Evolutionary conservation across 805 yeast species (phyloP).

Genomic region (Nakazawaea holstii): DNA sequence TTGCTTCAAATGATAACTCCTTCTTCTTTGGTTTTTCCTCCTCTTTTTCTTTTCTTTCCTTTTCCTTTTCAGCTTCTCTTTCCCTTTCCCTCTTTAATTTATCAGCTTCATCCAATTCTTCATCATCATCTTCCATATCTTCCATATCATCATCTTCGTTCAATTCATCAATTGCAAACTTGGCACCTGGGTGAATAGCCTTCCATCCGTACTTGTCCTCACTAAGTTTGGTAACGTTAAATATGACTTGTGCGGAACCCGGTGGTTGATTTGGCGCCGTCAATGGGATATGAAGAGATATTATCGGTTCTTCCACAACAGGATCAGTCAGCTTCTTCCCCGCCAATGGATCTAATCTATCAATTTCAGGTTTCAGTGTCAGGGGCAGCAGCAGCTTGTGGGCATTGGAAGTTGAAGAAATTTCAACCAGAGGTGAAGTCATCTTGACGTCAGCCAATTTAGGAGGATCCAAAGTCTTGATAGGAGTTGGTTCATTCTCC

Average conservation of each 20-base stretch:
- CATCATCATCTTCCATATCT: slow-evolving; percentile 32
- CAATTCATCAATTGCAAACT: slow-evolving; percentile 48
- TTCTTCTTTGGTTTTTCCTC: slow-evolving; percentile 37
- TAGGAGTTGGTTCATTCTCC: slow-evolving; percentile 1
- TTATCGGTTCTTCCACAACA: slow-evolving; percentile 35
- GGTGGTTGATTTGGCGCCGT: slow-evolving; percentile 42
- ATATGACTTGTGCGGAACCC: slow-evolving; percentile 58
- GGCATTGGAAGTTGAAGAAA: too few relatives aligned
- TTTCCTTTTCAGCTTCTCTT: slow-evolving; percentile 23
- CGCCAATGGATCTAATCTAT: slow-evolving; percentile 10
- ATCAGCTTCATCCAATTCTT: slow-evolving; percentile 29
- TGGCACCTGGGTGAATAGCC: slow-evolving; percentile 60
- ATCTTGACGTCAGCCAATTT: slow-evolving; percentile 1
- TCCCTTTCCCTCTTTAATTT: slow-evolving; percentile 23
- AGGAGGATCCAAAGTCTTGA: slow-evolving; percentile 3
- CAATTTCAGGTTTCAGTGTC: background rate
- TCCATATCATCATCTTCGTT: slow-evolving; percentile 47
- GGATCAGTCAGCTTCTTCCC: slow-evolving; percentile 3
- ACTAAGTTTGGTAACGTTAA: slow-evolving; percentile 67
- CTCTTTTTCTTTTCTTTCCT: slow-evolving; percentile 35
- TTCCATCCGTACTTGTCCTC: slow-evolving; percentile 85
- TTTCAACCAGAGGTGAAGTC: background rate
- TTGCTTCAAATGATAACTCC: slow-evolving; percentile 16
- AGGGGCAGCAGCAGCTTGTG: too few relatives aligned
- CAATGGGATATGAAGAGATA: slow-evolving; percentile 52